Conservation (phyloP, 1,284 basidiomycete species). For the Cystobasidiaceae sp. region DNA sequence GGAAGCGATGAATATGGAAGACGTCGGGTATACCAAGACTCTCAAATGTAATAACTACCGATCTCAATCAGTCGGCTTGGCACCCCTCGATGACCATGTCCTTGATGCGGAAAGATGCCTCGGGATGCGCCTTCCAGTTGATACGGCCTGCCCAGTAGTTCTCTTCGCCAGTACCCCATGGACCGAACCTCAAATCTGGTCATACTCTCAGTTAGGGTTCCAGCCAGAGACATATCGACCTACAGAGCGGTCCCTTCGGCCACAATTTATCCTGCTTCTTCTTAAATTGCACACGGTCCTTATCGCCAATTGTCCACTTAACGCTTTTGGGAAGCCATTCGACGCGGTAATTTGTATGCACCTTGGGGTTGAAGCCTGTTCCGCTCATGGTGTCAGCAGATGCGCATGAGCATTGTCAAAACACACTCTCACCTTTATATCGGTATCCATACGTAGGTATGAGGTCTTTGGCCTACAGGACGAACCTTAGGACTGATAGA, state of each 20-base stretch:
- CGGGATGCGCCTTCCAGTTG: constrained; percentile 1
- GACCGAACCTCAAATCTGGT: neutral
- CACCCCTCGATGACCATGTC: neutral
- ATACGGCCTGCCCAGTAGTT: constrained; percentile 1
- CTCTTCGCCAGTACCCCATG: neutral
- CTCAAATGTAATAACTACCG: too few species aligned
- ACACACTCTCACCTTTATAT: neutral
- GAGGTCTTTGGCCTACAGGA: neutral
- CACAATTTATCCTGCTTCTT: neutral
- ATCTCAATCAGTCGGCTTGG: neutral
- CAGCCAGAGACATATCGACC: neutral
- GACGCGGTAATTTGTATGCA: neutral
- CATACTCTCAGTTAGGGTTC: neutral
- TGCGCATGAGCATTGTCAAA: neutral
- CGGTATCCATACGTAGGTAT: neutral
- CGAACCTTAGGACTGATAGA: neutral
- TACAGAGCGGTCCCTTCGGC: neutral
- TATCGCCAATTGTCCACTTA: neutral
- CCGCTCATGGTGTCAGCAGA: neutral
- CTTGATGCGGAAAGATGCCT: neutral
- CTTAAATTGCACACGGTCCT: neutral
- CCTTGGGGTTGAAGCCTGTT: neutral
- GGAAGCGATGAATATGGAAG: too few species aligned
- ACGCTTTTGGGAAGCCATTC: neutral
- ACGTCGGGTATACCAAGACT: too few species aligned